These are phyloP conservation scores for Gossypium aridum DNA, from an alignment of 441 rosid genomes.

Conservation along the genomic window DNA sequence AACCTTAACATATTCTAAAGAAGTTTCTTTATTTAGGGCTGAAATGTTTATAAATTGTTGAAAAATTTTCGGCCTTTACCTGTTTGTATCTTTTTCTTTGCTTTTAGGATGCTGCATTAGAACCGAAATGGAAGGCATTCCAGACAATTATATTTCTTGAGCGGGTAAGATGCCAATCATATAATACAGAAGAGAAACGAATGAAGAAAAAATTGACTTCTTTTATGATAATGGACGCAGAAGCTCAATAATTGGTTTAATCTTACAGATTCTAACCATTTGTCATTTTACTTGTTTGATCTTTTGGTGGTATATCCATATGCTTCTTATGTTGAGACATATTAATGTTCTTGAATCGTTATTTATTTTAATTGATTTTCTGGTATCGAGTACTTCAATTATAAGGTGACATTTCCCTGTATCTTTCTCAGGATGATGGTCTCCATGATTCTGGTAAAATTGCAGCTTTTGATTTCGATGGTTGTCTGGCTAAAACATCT, in stretches of 20 bases:
- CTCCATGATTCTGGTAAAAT: conserved; percentile 70
- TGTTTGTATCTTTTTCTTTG: conserved; percentile 12
- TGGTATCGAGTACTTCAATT: neutral
- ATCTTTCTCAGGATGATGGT: conserved; percentile 58
- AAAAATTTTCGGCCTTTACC: neutral
- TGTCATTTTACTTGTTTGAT: neutral
- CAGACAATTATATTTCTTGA: conserved; percentile 80
- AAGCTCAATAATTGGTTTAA: neutral
- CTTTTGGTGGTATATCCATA: neutral
- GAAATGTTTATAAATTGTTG: neutral
- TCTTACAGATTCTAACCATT: neutral
- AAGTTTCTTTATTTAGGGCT: conserved; percentile 9
- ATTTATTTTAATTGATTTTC: neutral
- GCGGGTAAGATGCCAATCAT: conserved; percentile 38
- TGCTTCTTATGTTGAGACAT: neutral
- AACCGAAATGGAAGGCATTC: conserved; percentile 88
- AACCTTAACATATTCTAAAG: neutral
- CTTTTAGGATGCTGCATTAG: conserved; percentile 57
- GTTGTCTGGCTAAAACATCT: conserved; percentile 82
- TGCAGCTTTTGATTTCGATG: conserved; percentile 98
- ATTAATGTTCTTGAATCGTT: neutral
- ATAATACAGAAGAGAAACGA: neutral
- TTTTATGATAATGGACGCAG: neutral
- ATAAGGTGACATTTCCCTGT: neutral
- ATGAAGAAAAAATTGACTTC: neutral